Evolutionary conservation across 192 early-diverging fungal genomes (phyloP).

Genomic region (Phycomyces nitens): DNA sequence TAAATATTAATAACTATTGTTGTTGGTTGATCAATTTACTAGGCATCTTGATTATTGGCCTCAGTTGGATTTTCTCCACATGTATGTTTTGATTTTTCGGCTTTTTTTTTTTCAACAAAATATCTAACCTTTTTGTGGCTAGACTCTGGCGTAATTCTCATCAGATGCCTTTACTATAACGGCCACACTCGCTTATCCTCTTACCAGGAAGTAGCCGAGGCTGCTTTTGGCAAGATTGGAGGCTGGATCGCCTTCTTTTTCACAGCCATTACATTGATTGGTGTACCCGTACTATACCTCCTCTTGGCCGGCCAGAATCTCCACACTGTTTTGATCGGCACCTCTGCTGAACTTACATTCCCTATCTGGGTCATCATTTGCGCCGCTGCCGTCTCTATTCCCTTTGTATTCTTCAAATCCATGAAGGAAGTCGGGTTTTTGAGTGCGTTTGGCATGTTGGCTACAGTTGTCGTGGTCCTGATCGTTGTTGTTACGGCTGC

Average conservation of each 20-base stretch:
- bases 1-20: not conserved
- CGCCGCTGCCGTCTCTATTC: slow-evolving; percentile 56
- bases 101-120: no score
- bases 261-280: slow-evolving; percentile 62
- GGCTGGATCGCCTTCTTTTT: slow-evolving; percentile 57
- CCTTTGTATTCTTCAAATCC: slow-evolving; percentile 65
- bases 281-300: slow-evolving; percentile 63
- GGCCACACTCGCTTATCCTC: slow-evolving; percentile 47
- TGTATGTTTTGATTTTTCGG: slow-evolving; percentile 2
- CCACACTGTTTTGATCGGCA: slow-evolving; percentile 46
- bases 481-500: slow-evolving; percentile 55
- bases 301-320: slow-evolving; percentile 68
- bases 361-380: slow-evolving; percentile 57
- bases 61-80: slow-evolving; percentile 26
- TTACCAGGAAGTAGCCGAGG: slow-evolving; percentile 63
- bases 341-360: slow-evolving; percentile 39
- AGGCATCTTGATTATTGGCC: slow-evolving; percentile 21
- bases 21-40: not conserved
- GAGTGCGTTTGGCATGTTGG: slow-evolving; percentile 63
- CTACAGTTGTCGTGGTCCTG: slow-evolving; percentile 65
- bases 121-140: not conserved
- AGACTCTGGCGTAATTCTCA: slow-evolving; percentile 22
- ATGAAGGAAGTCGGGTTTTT: slow-evolving; percentile 75
- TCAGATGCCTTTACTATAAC: slow-evolving; percentile 24
- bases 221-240: slow-evolving; percentile 63